A percentile compares a stretch with the other conserved stretches of the same genome.
Evolutionary conservation across 1,284 basidiomycete genomes (phyloP).

Genomic region (Irpex rosettiformis): DNA sequence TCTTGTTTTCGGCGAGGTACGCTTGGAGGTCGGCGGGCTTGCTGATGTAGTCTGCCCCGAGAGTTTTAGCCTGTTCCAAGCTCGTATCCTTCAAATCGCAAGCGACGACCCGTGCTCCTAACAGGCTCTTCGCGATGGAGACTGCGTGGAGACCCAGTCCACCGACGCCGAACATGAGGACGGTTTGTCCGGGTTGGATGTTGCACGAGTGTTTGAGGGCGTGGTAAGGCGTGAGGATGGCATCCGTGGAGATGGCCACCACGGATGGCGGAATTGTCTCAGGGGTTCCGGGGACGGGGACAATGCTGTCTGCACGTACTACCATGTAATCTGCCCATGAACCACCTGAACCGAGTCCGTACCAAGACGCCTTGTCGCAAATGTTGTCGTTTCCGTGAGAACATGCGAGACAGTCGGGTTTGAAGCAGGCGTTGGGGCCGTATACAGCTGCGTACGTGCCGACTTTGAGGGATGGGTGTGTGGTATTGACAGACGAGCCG

Average conservation of each 20-base stretch:
- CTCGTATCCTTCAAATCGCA: slow-evolving; percentile 17
- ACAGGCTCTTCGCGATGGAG: slow-evolving; percentile 21
- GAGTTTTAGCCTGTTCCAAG: slow-evolving; percentile 12
- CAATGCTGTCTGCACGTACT: slow-evolving; percentile 15
- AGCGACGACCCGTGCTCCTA: slow-evolving; percentile 19
- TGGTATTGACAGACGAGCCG: slow-evolving; percentile 12
- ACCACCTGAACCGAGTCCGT: slow-evolving; percentile 19
- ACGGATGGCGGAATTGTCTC: slow-evolving; percentile 15
- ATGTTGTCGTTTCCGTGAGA: slow-evolving; percentile 15
- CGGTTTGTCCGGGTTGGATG: slow-evolving; percentile 18
- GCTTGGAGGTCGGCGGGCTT: slow-evolving; percentile 15
- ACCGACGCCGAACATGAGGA: slow-evolving; percentile 22
- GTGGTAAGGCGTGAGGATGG: slow-evolving; percentile 23
- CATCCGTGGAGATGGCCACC: slow-evolving; percentile 23
- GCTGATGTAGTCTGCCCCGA: slow-evolving; percentile 19
- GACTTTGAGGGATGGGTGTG: slow-evolving; percentile 12
- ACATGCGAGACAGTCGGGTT: slow-evolving; percentile 16
- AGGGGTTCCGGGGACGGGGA: slow-evolving; percentile 18
- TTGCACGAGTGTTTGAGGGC: slow-evolving; percentile 17
- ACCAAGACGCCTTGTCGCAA: slow-evolving; percentile 6
- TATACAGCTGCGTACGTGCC: slow-evolving; percentile 22
- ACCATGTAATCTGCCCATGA: slow-evolving; percentile 21
- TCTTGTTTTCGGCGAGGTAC: slow-evolving; percentile 25
- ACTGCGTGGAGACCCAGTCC: slow-evolving; percentile 23
- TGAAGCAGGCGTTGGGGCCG: slow-evolving; percentile 18